Conservation (phyloP, 2,329 filamentous ascomycete species). For the Penicillium sp. region DNA sequence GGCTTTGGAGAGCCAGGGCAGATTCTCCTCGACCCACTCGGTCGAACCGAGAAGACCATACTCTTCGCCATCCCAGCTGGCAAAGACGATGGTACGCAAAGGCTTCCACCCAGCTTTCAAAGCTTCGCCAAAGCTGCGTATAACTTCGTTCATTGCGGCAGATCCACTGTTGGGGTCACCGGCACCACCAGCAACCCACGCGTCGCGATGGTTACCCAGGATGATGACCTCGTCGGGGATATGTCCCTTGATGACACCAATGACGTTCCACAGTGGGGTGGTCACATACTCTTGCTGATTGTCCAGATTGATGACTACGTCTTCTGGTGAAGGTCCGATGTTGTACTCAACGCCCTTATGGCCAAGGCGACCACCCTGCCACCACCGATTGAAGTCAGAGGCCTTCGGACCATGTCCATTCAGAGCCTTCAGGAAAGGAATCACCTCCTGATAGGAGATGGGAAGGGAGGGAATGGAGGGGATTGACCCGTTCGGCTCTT, state of each 20-base stretch:
- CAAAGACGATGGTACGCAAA: constrained; percentile 85
- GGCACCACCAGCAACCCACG: constrained; percentile 83
- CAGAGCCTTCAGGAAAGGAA: constrained; percentile 83
- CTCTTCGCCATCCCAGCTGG: constrained; percentile 80
- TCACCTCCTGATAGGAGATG: constrained; percentile 80
- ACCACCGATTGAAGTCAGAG: constrained; percentile 68
- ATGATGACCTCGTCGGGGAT: constrained; percentile 82
- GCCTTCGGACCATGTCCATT: constrained; percentile 84
- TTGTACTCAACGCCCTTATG: constrained; percentile 82
- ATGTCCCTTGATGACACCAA: constrained; percentile 86
- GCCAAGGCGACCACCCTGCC: constrained; percentile 71
- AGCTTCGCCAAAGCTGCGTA: constrained; percentile 71
- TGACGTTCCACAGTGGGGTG: constrained; percentile 85
- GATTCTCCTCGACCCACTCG: constrained; percentile 88
- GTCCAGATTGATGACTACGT: constrained; percentile 67
- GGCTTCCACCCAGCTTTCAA: constrained; percentile 76
- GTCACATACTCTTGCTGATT: constrained; percentile 81
- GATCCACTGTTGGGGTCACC: constrained; percentile 81
- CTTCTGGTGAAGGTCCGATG: constrained; percentile 75
- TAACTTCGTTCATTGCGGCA: constrained; percentile 73
- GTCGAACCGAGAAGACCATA: constrained; percentile 84
- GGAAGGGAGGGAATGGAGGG: constrained; percentile 88
- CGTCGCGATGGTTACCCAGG: constrained; percentile 88
- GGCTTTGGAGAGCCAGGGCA: constrained; percentile 72
- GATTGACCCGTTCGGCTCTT: constrained; percentile 66